These are phyloP conservation scores for Harrya chromipes DNA, from an alignment of 768 basidiomycete species.

Conservation along the genomic window DNA sequence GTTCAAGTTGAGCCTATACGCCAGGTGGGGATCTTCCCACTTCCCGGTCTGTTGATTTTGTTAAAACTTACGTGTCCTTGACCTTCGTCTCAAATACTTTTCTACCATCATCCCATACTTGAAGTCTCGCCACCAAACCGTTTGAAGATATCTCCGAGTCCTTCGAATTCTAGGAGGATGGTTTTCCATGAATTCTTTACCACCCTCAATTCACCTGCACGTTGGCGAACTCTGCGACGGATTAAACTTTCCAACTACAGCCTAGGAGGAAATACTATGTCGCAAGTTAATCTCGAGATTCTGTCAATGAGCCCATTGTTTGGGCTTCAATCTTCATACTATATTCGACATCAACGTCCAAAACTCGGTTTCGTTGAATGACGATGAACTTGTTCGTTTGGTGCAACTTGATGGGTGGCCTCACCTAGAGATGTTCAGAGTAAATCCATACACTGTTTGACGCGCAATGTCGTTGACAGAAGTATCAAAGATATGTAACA, in stretches of 20 bases:
- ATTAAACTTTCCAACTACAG: background rate
- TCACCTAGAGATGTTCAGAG: background rate
- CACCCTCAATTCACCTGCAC: background rate
- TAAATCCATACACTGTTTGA: background rate
- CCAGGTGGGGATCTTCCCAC: no score
- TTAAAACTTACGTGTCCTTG: constrained; percentile 8
- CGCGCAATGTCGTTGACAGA: no score
- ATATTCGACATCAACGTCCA: background rate
- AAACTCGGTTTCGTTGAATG: constrained; percentile 1
- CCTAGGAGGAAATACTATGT: no score
- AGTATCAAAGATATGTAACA: no score
- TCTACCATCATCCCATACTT: constrained; percentile 8
- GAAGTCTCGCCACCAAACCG: constrained; percentile 2
- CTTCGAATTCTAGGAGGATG: background rate
- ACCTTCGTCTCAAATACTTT: background rate
- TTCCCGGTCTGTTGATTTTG: no score
- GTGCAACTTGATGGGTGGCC: constrained; percentile 7
- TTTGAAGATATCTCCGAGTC: constrained; percentile 6
- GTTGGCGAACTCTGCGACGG: background rate
- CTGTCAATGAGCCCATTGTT: constrained; percentile 7
- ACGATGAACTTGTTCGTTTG: background rate
- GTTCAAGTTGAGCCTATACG: no score
- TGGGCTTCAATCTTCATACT: constrained; percentile 1
- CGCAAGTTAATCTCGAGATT: background rate
- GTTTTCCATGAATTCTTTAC: constrained; percentile 5